Base-by-base conservation (phyloP, 2,329 filamentous ascomycete genomes). In the Exophiala sp. region DNA sequence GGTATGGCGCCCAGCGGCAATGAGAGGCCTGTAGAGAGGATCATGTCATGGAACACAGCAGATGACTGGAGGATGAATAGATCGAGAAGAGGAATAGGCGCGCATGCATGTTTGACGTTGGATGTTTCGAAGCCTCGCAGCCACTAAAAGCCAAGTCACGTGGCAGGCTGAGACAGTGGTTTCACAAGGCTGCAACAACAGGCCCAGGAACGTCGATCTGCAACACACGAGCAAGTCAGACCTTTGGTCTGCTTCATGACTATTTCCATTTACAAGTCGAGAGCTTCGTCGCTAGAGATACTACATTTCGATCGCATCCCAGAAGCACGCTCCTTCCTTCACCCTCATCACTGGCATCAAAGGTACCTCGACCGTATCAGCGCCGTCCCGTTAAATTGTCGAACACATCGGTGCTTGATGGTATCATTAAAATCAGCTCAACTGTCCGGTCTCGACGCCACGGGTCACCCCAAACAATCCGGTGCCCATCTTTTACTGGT, bases 361-460 rank as follows among this genome's bases (percentile, higher is more conserved):
- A 37, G 27, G 29, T 37, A 23, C 27, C 34, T 18, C 24, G 49
- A 22, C 40, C 29, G 24, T 44, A 34, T 37, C 40, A 30, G 29
- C 21, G 37, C 39, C n/a, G 19, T n/a, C 39, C 32, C 39, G 40
- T 27, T 37, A 6, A n/a, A 32, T 43, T 43, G 21, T 22, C 1
- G 22, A 32, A 46, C 16, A 39, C 22, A 38, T 38, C 14, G 37
- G 24, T 11, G 40, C 21, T 52, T 35, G 40, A 34, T 53, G 51
- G 51, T 53, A 53, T 53, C 51, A 50, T 53, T 30, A 53, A 24
- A 44, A 29, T 27, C 43, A 24, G 24, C n/a, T n/a, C 24, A 19
- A 13, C 41, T n/a, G 19, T 35, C 23, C 18, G 35, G 18, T 19
- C 30, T 43, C n/a, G 3, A 24, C 27, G 24, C 50, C 5, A 37